Evolutionary conservation across 2,329 filamentous ascomycete species (phyloP), one percentile per base, ranked within the genome.

Genomic region (Aspergillus versicolor): DNA sequence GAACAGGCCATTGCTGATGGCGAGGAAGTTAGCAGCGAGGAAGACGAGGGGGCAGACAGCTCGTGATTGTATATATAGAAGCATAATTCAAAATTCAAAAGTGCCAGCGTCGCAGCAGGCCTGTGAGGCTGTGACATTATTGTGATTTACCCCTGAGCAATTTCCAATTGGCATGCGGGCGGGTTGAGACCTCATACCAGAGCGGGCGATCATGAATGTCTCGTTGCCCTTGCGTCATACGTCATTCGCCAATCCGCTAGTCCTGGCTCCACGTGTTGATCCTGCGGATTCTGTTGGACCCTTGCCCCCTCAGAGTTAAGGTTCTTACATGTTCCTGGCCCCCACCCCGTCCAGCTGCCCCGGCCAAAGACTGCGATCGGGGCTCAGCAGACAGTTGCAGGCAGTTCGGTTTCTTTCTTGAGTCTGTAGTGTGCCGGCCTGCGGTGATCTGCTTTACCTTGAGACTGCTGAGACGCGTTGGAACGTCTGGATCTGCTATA

Each of bases 1-100:
- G 76, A 82, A 53, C 76, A 77, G 63, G 80, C 79, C 27, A 80
- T 82, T 59, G 82, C 80, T 40, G 79, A 77, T 30, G 82, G 80
- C 0, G 80, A 82, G 61, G 81, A 82, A 47, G 74, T 79, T 17
- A 78, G 74, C 60, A 75, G 76, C 19, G 78, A 79, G 30, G 79
- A 57, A 38, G 59, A 44, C n/a, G 22, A 17, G n/a, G 49, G n/a
- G 34, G 34, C 34, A n/a, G 34, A 54, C 21, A 54, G 57, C 45
- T 52, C 47, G 13, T 59, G 30, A 59, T 27, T 13, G 15, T 37
- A 43, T 15, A 37, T 40, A 37, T 37, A 37, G 34, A 37, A n/a
- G 34, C 15, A 7, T 37, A n/a, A 15, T 37, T n/a, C n/a, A 5
- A n/a, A 37, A n/a, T 37, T n/a, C 34, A 37, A n/a, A n/a, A 37